Evolutionary conservation across 2,329 filamentous ascomycete genomes (phyloP), one percentile per base, ranked within the genome.

Genomic region (Neofusicoccum kwambonambiense): DNA sequence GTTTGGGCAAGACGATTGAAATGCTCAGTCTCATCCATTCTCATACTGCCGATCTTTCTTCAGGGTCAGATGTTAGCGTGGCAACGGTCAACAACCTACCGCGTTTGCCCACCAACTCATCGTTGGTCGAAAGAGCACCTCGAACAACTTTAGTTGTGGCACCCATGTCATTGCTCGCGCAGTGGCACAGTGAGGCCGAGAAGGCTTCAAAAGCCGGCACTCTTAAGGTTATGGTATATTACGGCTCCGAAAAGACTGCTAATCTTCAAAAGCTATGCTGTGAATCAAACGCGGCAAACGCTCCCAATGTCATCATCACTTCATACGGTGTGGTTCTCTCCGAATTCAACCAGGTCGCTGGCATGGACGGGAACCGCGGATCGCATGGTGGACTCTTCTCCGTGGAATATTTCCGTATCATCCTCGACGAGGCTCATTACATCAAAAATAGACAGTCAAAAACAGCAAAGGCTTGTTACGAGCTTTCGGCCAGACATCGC

Each of bases 1-100:
- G 95, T 52, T 82, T 99, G 1, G 95, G 95, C 39, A 99, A 99
- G 80, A 99, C 95, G 0, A 98, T 99, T 62, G 94, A 99, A 74
- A 98, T 99, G 93, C 86, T 99, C 67, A 95, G 92, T 77, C 81
- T 99, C 57, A 86, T 99, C 4, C 95, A 99, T 75, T 87, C 91
- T 0, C 91, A 98, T 74, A 87, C 86, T 67, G 89, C 87, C 3
- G 83, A 89, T 22, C 73, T 81, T 34, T 70, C 71, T 17, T 68
- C 73, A 12, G 69, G 75, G 8, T 58, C 69, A 22, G 70, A 70
- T 27, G 44, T 57, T 3, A 66, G 69, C 45, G 66, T 70, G 7
- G 68, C 73, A 4, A 85, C 83, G 3, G 81, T 90, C 22, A 88
- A 87, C 68, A 80, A 83, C 50, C 81, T 95, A 4, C 84, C 88